These are phyloP conservation scores for Exsudoporus frostii DNA, from an alignment of 768 basidiomycete species.

Conservation along the genomic window DNA sequence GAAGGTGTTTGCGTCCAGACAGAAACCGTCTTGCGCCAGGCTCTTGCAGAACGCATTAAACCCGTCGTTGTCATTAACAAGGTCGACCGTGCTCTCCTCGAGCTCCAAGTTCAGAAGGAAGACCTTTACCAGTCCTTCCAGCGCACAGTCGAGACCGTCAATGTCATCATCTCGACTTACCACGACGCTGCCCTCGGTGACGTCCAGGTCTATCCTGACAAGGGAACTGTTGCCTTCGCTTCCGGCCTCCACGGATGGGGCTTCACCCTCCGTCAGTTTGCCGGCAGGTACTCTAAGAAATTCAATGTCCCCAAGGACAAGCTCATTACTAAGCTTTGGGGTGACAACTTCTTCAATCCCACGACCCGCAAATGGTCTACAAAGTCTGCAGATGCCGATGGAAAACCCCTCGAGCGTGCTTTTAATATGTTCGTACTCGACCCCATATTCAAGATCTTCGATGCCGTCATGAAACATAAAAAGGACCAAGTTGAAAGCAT, in stretches of 20 bases:
- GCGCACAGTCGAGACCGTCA: slow-evolving; percentile 95
- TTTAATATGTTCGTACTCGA: slow-evolving; percentile 99
- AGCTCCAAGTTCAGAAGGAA: slow-evolving; percentile 96
- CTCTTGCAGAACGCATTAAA: slow-evolving; percentile 97
- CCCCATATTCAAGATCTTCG: slow-evolving; percentile 98
- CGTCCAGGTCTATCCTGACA: slow-evolving; percentile 97
- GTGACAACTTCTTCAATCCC: slow-evolving; percentile 99
- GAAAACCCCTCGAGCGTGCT: slow-evolving; percentile 93
- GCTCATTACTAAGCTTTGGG: slow-evolving; percentile 98
- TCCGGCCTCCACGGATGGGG: slow-evolving; percentile 99
- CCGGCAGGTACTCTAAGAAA: slow-evolving; percentile 91
- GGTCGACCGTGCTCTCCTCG: slow-evolving; percentile 98
- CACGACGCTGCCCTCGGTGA: slow-evolving; percentile 92
- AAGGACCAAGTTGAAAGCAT: slow-evolving; percentile 81
- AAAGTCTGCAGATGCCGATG: slow-evolving; percentile 67
- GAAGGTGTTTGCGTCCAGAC: slow-evolving; percentile 99
- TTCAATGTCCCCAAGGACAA: slow-evolving; percentile 99
- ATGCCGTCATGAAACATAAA: slow-evolving; percentile 99
- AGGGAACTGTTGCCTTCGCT: slow-evolving; percentile 97
- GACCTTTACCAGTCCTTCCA: slow-evolving; percentile 96
- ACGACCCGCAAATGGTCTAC: slow-evolving; percentile 95
- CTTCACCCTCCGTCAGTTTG: slow-evolving; percentile 98
- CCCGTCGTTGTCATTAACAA: slow-evolving; percentile 99
- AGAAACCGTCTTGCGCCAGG: slow-evolving; percentile 97
- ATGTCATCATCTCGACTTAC: slow-evolving; percentile 98